These are phyloP conservation scores for Fusarium pininemorale DNA, from an alignment of 2,329 filamentous ascomycete species.

Conservation along the genomic window DNA sequence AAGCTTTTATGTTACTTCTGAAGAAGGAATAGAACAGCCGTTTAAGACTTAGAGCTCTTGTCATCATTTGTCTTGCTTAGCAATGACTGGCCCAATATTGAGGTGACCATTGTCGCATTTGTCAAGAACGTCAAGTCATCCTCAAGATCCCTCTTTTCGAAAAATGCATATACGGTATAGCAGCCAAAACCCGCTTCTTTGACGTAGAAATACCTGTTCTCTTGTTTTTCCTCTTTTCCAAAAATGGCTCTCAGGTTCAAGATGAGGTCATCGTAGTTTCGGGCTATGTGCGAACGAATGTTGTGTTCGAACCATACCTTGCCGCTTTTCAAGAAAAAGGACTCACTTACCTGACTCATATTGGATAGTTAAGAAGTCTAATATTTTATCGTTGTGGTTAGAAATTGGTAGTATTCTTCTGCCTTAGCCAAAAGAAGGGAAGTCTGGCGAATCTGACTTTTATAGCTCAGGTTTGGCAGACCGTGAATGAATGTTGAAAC, in stretches of 20 bases:
- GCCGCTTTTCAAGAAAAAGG: not conserved
- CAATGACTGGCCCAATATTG: accelerated
- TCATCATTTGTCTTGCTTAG: accelerated
- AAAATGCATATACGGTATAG: accelerated
- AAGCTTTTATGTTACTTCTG: accelerated
- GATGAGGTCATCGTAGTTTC: not conserved
- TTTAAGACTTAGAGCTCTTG: accelerated
- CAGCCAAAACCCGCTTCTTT: accelerated
- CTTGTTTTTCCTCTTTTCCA: no score
- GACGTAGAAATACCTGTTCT: not conserved
- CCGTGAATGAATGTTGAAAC: not conserved
- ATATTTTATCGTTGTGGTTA: not conserved
- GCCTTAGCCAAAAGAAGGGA: not conserved
- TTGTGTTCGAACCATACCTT: not conserved
- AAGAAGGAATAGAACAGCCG: accelerated
- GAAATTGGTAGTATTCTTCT: not conserved
- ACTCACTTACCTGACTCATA: no score
- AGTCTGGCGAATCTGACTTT: not conserved
- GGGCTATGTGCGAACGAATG: accelerated
- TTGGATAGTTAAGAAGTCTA: not conserved
- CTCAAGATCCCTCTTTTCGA: not conserved
- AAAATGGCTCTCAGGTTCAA: not conserved
- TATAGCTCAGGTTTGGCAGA: accelerated
- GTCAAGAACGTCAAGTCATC: not conserved
- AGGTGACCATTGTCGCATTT: not conserved